phyloP scores from a whole-genome alignment of 257 asterid genomes.

The Solanum pinnatisectum region DNA sequence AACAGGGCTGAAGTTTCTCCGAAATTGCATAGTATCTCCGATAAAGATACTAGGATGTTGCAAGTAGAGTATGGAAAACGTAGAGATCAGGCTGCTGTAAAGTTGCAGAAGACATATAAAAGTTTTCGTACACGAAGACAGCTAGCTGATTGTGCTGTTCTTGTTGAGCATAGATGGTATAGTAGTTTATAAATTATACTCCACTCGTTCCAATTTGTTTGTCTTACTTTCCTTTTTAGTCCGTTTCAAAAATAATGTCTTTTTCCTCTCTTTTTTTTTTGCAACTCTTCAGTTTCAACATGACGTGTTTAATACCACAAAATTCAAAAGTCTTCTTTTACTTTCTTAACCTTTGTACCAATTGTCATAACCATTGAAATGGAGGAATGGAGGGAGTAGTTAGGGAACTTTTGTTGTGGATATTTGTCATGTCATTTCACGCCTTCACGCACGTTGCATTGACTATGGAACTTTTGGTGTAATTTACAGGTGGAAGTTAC shows the following conservation, averaged over 20 bases:
- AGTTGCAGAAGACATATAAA: conserved; percentile 75
- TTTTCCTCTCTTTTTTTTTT: rapidly evolving
- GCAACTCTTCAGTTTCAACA: not conserved
- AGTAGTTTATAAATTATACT: not conserved
- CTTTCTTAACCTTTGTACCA: not conserved
- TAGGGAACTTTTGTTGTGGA: not conserved
- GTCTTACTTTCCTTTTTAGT: not conserved
- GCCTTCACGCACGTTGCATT: not conserved
- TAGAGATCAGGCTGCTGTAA: conserved; percentile 57
- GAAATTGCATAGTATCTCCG: not conserved
- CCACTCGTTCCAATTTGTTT: not conserved
- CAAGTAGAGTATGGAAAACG: not conserved
- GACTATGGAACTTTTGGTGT: not conserved
- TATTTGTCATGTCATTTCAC: not conserved
- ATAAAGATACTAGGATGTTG: not conserved
- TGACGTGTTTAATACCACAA: not conserved
- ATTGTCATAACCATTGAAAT: not conserved
- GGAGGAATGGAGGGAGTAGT: not conserved
- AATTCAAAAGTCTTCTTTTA: not conserved
- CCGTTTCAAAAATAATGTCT: rapidly evolving
- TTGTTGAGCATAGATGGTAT: conserved; percentile 80
- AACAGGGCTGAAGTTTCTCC: not conserved
- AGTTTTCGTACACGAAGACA: conserved; percentile 76
- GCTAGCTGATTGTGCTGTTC: conserved; percentile 84
- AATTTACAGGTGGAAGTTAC: conserved; percentile 69